Conservation (phyloP, 805 yeast species). For the Dipodascus albidus region DNA sequence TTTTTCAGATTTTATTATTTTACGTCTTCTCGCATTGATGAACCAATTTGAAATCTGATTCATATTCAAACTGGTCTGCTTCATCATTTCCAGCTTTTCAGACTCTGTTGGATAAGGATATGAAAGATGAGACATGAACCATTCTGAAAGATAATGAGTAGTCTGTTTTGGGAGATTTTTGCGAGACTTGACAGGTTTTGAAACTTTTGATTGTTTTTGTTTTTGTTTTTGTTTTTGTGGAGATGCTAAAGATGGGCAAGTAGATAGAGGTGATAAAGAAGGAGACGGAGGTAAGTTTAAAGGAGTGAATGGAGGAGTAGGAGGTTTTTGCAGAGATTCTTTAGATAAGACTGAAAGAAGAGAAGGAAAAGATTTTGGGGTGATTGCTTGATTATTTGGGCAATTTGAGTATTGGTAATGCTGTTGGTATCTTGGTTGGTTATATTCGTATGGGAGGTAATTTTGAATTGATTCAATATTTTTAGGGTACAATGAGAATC, state of each 20-base stretch:
- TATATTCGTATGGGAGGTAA: no score
- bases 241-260: no score
- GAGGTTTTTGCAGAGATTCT: no score
- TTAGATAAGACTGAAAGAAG: conserved; percentile 4
- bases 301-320: no score
- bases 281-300: no score
- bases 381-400: conserved; percentile 2
- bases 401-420: background rate
- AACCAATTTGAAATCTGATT: conserved; percentile 83
- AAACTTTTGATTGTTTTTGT: conserved; percentile 2
- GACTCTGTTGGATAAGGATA: conserved; percentile 79
- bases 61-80: conserved; percentile 64
- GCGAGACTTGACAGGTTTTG: conserved; percentile 1
- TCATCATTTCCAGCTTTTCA: conserved; percentile 60
- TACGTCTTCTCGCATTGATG: conserved; percentile 70
- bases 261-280: no score
- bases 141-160: conserved; percentile 55
- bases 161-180: conserved; percentile 65
- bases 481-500: no score
- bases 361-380: conserved; percentile 4
- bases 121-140: conserved; percentile 64
- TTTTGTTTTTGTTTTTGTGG: conserved; percentile 3
- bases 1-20: conserved; percentile 22
- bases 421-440: background rate
- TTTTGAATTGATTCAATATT: conserved; percentile 6